These are phyloP conservation scores for Penicillium sp. DNA, from an alignment of 2,329 filamentous ascomycete species.

Conservation along the genomic window DNA sequence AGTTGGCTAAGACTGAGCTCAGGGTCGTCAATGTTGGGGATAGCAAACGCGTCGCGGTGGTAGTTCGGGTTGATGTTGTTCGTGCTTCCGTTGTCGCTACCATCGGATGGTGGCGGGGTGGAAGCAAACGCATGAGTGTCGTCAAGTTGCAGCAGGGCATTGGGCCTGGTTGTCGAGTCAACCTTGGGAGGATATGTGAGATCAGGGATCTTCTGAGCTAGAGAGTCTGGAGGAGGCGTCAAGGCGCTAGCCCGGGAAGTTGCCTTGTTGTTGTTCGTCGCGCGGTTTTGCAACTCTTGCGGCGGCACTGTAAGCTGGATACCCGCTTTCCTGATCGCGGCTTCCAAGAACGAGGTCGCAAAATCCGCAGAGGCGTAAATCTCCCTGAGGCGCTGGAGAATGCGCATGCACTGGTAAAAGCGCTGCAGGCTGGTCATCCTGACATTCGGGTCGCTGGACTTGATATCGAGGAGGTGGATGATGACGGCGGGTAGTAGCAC, in stretches of 20 bases:
- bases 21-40: constrained; percentile 35
- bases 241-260: constrained; percentile 37
- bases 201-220: constrained; percentile 45
- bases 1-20: constrained; percentile 47
- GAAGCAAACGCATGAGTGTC: constrained; percentile 40
- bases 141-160: constrained; percentile 27
- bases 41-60: constrained; percentile 34
- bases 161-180: constrained; percentile 21
- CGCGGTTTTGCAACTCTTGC: constrained; percentile 36
- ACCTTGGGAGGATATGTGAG: constrained; percentile 39
- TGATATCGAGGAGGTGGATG: constrained; percentile 91
- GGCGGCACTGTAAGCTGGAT: constrained; percentile 67
- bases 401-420: constrained; percentile 90
- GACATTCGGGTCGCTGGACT: constrained; percentile 74
- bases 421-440: constrained; percentile 76
- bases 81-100: constrained; percentile 49
- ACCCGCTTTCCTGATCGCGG: constrained; percentile 83
- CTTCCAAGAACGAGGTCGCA: constrained; percentile 92
- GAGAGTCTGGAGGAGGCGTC: constrained; percentile 48
- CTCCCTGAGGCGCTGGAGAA: constrained; percentile 84
- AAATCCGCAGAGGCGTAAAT: constrained; percentile 95
- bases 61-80: constrained; percentile 42
- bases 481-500: constrained; percentile 92
- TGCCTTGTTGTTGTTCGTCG: constrained; percentile 24
- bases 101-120: constrained; percentile 48